A percentile compares a stretch with the other conserved stretches of the same genome.
Evolutionary conservation across 139 green algal genomes (phyloP).

Genomic region (Eudorina sp.): DNA sequence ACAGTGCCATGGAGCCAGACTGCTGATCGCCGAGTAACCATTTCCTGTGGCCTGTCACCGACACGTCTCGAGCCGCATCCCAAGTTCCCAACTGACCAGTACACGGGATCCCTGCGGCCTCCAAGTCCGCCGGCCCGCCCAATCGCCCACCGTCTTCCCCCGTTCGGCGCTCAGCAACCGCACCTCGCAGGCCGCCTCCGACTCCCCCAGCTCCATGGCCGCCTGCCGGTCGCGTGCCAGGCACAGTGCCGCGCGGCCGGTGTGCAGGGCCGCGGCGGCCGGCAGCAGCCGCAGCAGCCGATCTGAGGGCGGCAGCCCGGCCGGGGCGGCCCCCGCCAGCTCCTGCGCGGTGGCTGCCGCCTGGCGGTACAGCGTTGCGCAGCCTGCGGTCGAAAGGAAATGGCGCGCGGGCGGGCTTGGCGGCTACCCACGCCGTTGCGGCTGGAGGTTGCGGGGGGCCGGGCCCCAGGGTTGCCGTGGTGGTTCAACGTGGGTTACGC

Average conservation of each 20-base stretch:
- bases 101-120: no score
- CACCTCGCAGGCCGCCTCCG: slow-evolving; percentile 27
- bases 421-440: no score
- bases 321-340: not conserved
- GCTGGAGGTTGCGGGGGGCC: no score
- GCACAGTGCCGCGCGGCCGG: not conserved
- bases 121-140: no score
- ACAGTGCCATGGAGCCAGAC: no score
- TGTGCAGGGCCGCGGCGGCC: not conserved
- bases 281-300: not conserved
- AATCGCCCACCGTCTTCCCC: no score
- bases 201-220: slow-evolving; percentile 34
- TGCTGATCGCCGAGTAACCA: no score
- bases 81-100: no score
- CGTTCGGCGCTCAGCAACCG: not conserved
- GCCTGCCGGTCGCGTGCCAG: slow-evolving; percentile 16
- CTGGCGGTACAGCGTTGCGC: not conserved
- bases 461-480: no score
- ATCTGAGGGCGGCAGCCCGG: not conserved
- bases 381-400: not conserved
- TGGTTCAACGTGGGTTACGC: no score
- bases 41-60: no score
- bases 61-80: no score
- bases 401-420: not conserved
- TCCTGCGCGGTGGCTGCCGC: not conserved